Evolutionary conservation across 495 filamentous ascomycete species (phyloP), one percentile per base, ranked within the genome.

Genomic region (Staphylotrichum tortipilum): DNA sequence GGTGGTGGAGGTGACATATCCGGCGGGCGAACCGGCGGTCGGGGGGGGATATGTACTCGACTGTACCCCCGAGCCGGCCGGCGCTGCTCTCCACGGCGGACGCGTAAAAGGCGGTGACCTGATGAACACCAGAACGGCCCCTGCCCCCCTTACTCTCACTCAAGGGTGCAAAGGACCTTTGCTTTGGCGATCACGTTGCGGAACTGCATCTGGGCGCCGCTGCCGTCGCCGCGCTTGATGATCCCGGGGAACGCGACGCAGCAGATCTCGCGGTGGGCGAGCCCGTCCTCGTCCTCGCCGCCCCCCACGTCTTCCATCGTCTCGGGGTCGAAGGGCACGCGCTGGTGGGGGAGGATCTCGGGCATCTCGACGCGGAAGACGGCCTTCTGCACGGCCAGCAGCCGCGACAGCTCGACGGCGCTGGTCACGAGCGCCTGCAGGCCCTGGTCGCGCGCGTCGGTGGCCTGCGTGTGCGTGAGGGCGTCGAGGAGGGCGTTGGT

Each of bases 291-390:
- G 42, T 78, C 74, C 50, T 78, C 77, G 21, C 74, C 77, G 29
- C 75, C n/a, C n/a, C n/a, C 72, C 36, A 79, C 71, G 56, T 79
- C 76, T 47, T 79, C 75, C 77, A 81, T 81, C 3, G 55, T 73
- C 44, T 68, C 64, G 10, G 56, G 19, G 52, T 79, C 73, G 41
- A 78, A 79, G 48, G 74, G 57, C 18, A 61, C 68, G 26, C 54
- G 62, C 47, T 78, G 74, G 54, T 76, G 67, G 2, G 66, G 68
- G 36, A 70, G 54, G 23, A 77, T 67, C 45, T 65, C 64, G 37
- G 72, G 74, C 73, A 79, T 78, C 30, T 58, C 57, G 35, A 78
- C 59, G 18, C 56, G 68, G 58, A 81, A 76, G 12, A 69, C 56
- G 24, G 77, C 77, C 47, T 74, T 77, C 50, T 79, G 78, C 7